Base-by-base conservation (phyloP, 1,139 yeast species). In the Geotrichum carabidarum region DNA sequence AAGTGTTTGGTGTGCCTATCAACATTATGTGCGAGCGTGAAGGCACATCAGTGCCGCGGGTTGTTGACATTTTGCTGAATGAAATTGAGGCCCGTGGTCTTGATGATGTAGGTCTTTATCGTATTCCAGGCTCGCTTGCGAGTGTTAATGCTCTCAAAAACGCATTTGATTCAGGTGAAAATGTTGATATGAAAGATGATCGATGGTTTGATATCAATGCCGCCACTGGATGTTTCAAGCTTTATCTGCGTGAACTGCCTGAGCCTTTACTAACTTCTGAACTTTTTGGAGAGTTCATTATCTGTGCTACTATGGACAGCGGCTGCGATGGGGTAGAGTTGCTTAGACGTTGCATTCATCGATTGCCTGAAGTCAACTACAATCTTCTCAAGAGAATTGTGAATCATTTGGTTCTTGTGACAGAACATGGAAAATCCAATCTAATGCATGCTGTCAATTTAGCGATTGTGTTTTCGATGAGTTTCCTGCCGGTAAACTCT, bases 1-100 rank as follows among this genome's bases (percentile, higher is more conserved):
- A 76, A 67, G 87, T 93, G 2, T 93, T 91, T 76, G 98, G 98
- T n/a, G 84, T 91, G 40, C 96, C 98, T 1, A 74, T 93, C 40
- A 78, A 76, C 50, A 82, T 81, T 61, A 79, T 90, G 3, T 89
- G 96, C 67, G 79, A 75, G 54, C 76, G 96, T 53, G 96, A 89
- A 62, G 74, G 78, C 12, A 71, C 81, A 0, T 58, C 71, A 2
- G 74, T 83, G 32, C 99, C 99, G 0, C 71, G 68, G 12, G 80
- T 91, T 44, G 82, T 90, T 56, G 80, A 78, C 36, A 75, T 77
- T 53, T 72, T 93, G 35, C 77, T 90, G 61, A 76, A 76, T 47
- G 95, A 86, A 62, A 84, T 93, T 59, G 98, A 93, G 67, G 71
- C 75, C 34, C 81, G 91, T 55, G 97, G 98, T 0, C 70, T 93